Evolutionary conservation across 371 early-diverging fungal species (phyloP), one percentile per base, ranked within the genome.

Genomic region (Fennellomyces sp.): DNA sequence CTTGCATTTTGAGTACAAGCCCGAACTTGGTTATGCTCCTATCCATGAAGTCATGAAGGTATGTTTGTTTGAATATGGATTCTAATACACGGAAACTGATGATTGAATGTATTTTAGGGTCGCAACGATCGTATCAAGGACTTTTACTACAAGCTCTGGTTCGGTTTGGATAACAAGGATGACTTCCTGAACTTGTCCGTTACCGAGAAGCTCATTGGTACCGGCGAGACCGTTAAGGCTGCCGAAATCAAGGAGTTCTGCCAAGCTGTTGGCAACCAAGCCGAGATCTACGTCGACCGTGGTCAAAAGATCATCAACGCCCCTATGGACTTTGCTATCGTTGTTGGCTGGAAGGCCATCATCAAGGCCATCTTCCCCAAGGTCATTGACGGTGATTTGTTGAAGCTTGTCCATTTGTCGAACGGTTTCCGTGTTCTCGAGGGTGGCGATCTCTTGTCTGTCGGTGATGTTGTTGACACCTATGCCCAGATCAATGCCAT

Each of bases 291-390:
- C 71, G 82, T 88, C 28, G 85, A 83, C n/a, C 80, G 84, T 53
- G 84, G 83, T 62, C 78, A 82, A 61, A 81, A 80, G 67, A 71
- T 80, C 13, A 75, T 91, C 36, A 81, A 73, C 63, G 94, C 94
- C 23, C 97, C 97, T 38, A 90, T 97, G 88, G 97, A 97, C 79
- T 97, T 89, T 73, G 94, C 94, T 49, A 95, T 95, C 52, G 95
- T 94, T 54, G 93, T 93, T 38, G 95, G 94, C 30, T 97, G 97
- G 97, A 87, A 90, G 72, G 88, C 95, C 25, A 90, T 96, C 60
- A 92, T 95, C 75, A 91, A 92, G 82, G 92, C 95, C 35, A 92
- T 96, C 63, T 88, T 95, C 88, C 94, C 96, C 65, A 93, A 92
- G 82, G 89, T 92, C 36, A 93, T 96, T 64, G 94, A 95, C 72